Base-by-base conservation (phyloP, 257 asterid genomes). In the Plantago ovata region DNA sequence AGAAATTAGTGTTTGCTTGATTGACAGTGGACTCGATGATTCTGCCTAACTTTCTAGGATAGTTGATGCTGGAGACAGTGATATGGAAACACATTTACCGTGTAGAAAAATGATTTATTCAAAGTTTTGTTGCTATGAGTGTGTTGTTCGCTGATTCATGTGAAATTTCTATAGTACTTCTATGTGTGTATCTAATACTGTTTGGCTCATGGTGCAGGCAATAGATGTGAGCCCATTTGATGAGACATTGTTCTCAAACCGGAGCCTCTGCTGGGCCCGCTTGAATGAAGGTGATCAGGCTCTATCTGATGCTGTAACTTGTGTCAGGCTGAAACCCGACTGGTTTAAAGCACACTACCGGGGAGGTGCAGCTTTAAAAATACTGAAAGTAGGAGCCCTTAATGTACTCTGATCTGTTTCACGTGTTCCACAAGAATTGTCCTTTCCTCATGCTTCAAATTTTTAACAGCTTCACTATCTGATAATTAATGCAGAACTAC, bases 271-370 rank as follows among this genome's bases (percentile, higher is more conserved):
- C 22, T 70, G 57, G 65, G 65, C 59, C n/a, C 43, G 28, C 13
- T 6, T 70, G 58, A 64, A 52, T 13, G 44, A 36, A 0, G 75
- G 75, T 19, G 13, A 5, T 9, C 3, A 15, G 7, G 75, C 75
- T 52, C 41, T 70, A 9, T 9, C 42, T 14, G 75, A 70, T 70
- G 75, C 75, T 33, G 18, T 18, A 51, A 42, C 50, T 14, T 58
- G 75, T 60, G 28, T 51, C 14, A 10, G 18, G 13, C 38, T 70
- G 56, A 64, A 33, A 36, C 67, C 71, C 16, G 47, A 60, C 32
- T 70, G 75, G 71, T 32, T 67, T 10, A 70, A 70, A 43, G 71
- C 67, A 5, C 71, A 70, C 47, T 70, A 70, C 52, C 52, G 75
- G 38, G 67, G 39, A 45, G 71, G 75, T 40, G 61, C 48, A 11